Evolutionary conservation across 2,329 filamentous ascomycete genomes (phyloP).

Genomic region (Fonsecaea multimorphosa): DNA sequence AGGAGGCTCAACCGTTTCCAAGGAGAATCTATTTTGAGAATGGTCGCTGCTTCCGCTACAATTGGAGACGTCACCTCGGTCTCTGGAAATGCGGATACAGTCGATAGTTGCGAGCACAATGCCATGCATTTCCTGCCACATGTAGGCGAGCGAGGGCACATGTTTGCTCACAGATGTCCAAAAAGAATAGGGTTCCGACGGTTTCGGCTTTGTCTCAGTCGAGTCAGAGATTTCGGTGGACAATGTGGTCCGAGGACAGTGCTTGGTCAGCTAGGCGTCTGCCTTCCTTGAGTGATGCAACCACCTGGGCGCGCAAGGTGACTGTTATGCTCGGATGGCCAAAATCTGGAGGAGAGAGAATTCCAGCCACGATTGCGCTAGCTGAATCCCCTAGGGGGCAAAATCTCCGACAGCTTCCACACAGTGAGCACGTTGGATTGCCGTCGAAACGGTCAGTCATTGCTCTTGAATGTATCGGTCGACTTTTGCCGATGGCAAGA

Average conservation of each 20-base stretch:
- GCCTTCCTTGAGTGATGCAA: not conserved
- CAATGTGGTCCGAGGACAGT: constrained; percentile 8
- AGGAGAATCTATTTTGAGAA: not conserved
- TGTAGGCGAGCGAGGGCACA: constrained; percentile 1
- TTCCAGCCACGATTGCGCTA: constrained; percentile 12
- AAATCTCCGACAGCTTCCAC: constrained; percentile 17
- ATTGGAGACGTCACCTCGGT: not conserved
- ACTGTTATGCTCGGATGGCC: not conserved
- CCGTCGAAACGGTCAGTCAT: not conserved
- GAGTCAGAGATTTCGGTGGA: constrained; percentile 7
- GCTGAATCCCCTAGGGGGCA: not conserved
- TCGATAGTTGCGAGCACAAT: not conserved
- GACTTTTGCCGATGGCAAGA: not conserved
- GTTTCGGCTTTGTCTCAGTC: constrained; percentile 31
- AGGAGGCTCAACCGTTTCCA: not conserved
- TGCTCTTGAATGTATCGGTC: not conserved
- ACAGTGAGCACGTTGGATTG: not conserved
- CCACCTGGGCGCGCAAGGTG: not conserved
- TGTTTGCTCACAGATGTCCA: not conserved
- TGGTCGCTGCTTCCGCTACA: not conserved
- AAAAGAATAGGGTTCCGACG: constrained; percentile 17
- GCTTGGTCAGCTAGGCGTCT: not conserved
- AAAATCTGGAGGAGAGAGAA: not conserved
- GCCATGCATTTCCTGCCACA: not conserved
- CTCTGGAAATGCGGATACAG: not conserved